Evolutionary conservation across 768 basidiomycete species (phyloP).

Genomic region (Coprinopsis cinerea): DNA sequence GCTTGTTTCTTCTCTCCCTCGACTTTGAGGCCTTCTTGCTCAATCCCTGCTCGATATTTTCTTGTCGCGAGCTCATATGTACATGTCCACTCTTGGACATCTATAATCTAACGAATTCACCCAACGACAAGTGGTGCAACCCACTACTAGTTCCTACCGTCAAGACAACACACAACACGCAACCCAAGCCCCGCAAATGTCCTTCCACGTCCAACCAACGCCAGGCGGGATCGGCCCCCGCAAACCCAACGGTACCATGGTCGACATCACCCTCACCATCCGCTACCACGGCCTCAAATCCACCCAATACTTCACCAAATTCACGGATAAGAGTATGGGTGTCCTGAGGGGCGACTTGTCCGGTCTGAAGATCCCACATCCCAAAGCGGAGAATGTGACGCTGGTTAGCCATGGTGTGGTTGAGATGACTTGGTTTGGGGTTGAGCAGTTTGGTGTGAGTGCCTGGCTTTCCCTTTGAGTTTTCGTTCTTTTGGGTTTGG

Average conservation of each 20-base stretch:
- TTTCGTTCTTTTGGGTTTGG: too few relatives aligned
- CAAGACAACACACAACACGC: too few relatives aligned
- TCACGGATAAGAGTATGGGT: constrained; percentile 18
- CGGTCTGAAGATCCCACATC: constrained; percentile 32
- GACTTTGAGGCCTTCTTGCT: too few relatives aligned
- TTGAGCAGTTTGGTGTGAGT: constrained; percentile 17
- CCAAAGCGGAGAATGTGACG: constrained; percentile 28
- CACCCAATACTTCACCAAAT: constrained; percentile 28
- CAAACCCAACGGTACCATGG: not conserved
- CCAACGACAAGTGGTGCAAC: too few relatives aligned
- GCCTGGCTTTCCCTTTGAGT: not conserved
- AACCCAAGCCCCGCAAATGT: not conserved
- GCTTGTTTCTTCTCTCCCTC: too few relatives aligned
- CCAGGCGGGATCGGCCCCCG: too few relatives aligned
- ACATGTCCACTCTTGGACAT: too few relatives aligned
- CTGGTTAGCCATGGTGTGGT: constrained; percentile 28
- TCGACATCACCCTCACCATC: constrained; percentile 24
- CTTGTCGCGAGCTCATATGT: too few relatives aligned
- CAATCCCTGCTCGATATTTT: too few relatives aligned
- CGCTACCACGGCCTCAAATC: constrained; percentile 32
- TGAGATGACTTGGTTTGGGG: constrained; percentile 22
- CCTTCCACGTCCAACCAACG: too few relatives aligned
- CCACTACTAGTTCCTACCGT: too few relatives aligned
- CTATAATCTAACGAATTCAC: too few relatives aligned
- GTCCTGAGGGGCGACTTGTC: constrained; percentile 29